Conservation (phyloP, 177 flowering plant species). For the Vitis hybrid region DNA sequence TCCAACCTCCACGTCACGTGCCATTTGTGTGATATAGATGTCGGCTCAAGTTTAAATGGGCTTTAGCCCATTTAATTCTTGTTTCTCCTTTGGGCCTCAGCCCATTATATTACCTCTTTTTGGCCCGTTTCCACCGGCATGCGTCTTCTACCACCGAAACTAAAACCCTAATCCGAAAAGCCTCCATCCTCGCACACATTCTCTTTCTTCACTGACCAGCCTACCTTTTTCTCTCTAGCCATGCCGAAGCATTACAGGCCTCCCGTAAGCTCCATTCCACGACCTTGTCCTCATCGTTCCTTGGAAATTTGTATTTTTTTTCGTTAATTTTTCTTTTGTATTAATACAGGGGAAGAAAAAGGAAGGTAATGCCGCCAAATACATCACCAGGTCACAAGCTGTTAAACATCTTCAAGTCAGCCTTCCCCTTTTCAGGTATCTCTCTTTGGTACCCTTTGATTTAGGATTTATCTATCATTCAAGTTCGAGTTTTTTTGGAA, state of each 20-base stretch:
- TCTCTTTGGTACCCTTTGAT: background rate
- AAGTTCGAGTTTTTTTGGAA: background rate
- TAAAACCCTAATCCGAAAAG: no score
- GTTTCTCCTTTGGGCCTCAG: no score
- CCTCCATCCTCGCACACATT: background rate
- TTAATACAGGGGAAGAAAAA: conserved; percentile 82
- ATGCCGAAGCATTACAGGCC: conserved; percentile 93
- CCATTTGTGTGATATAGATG: no score
- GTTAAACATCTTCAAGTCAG: conserved; percentile 62
- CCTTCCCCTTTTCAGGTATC: conserved; percentile 71
- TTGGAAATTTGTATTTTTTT: background rate
- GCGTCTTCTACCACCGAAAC: no score
- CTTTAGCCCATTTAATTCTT: no score
- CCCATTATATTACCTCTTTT: no score
- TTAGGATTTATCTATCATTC: background rate
- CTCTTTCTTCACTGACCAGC: background rate
- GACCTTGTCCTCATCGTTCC: background rate
- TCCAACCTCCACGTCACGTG: no score
- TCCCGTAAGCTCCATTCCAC: conserved; percentile 38
- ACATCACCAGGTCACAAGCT: conserved; percentile 76
- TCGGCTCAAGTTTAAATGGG: no score
- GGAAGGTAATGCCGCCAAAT: conserved; percentile 91
- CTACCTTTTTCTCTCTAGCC: conserved; percentile 7
- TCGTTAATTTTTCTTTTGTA: conserved; percentile 1
- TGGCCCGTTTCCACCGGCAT: no score